Evolutionary conservation across 805 yeast species (phyloP).

Genomic region (Starmerella khaoyaiensis): DNA sequence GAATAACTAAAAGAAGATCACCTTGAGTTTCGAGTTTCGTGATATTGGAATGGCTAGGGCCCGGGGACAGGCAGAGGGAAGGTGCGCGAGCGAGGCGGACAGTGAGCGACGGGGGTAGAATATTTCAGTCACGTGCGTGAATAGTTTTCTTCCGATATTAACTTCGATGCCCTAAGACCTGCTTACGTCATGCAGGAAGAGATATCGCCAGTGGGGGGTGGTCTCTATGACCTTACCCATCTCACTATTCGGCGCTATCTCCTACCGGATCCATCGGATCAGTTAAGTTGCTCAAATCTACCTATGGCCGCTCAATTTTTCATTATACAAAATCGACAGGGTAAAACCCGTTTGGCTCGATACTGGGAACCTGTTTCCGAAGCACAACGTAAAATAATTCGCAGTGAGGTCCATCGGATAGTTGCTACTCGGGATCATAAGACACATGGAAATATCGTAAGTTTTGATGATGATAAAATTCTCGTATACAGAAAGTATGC

Average conservation of each 20-base stretch:
- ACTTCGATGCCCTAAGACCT: too few species aligned
- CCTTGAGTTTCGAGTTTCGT: conserved; percentile 1
- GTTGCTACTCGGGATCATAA: conserved; percentile 75
- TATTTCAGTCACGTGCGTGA: conserved; percentile 8
- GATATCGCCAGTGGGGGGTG: too few species aligned
- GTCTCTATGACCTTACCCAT: too few species aligned
- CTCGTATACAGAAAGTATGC: conserved; percentile 83
- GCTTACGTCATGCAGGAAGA: too few species aligned
- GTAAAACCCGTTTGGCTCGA: conserved; percentile 74
- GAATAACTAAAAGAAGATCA: conserved; percentile 12
- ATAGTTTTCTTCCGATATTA: too few species aligned
- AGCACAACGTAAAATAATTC: conserved; percentile 36
- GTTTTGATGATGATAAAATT: conserved; percentile 49
- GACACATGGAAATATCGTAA: conserved; percentile 70
- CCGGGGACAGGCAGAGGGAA: conserved; percentile 1
- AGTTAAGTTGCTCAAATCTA: not conserved
- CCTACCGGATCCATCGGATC: too few species aligned
- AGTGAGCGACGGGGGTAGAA: conserved; percentile 6
- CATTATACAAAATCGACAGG: conserved; percentile 79
- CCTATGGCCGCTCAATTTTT: conserved; percentile 79
- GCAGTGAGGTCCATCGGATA: conserved; percentile 59
- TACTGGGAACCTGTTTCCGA: conserved; percentile 48
- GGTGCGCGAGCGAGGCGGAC: conserved; percentile 1
- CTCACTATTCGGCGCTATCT: too few species aligned
- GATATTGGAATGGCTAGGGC: too few species aligned